A percentile compares a stretch with the other conserved stretches of the same genome.
phyloP scores from a whole-genome alignment of 2,329 filamentous ascomycete genomes.

The Colletotrichum filicis region DNA sequence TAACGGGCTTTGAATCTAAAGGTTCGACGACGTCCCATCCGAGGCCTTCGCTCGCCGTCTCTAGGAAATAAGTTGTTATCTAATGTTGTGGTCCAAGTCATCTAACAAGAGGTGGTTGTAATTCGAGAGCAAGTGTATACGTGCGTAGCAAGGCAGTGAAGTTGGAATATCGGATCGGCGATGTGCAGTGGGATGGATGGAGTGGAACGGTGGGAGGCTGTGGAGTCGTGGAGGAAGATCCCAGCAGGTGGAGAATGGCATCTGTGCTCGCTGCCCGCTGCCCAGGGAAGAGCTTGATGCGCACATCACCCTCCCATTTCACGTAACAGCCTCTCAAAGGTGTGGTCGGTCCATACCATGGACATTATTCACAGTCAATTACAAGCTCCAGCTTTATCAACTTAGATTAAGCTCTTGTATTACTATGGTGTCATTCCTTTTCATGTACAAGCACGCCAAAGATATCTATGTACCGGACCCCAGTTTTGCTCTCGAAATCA shows the following conservation, averaged over 20 bases:
- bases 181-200: background rate
- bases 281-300: too few relatives aligned
- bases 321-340: too few relatives aligned
- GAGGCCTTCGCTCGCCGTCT: background rate
- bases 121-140: background rate
- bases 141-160: background rate
- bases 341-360: too few relatives aligned
- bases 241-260: too few relatives aligned
- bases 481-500: background rate
- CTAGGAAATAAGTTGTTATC: background rate
- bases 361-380: too few relatives aligned
- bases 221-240: too few relatives aligned
- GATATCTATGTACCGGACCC: background rate
- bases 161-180: background rate
- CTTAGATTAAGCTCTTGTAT: background rate
- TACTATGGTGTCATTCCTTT: background rate
- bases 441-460: conserved; percentile 8
- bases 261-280: too few relatives aligned
- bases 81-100: background rate
- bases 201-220: background rate
- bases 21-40: background rate
- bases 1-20: background rate
- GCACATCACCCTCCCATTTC: too few relatives aligned
- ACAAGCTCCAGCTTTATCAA: background rate
- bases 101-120: background rate